A percentile compares a stretch with the other conserved stretches of the same genome.
These are phyloP conservation scores for Stephania yunnanensis DNA, from an alignment of 164 flowering plant genomes.

Conservation along the genomic window DNA sequence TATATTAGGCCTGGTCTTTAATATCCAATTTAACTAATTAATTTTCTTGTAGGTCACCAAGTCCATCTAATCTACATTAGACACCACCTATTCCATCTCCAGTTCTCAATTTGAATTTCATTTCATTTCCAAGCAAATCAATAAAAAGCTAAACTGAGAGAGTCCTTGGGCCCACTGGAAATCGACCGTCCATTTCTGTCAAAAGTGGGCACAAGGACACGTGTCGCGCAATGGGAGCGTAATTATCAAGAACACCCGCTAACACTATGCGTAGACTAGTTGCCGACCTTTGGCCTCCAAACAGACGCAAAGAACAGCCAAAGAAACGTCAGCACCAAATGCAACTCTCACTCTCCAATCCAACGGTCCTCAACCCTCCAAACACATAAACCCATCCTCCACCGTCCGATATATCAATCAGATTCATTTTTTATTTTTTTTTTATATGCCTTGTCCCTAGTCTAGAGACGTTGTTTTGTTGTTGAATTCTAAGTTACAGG, in stretches of 20 bases:
- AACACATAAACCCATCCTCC: constrained; percentile 26
- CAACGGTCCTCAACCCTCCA: constrained; percentile 21
- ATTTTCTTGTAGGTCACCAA: too few relatives aligned
- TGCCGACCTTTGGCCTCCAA: constrained; percentile 43
- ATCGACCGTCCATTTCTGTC: constrained; percentile 2
- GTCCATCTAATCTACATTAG: too few relatives aligned
- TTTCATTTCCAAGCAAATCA: constrained; percentile 12
- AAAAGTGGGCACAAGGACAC: constrained; percentile 10
- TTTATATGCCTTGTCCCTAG: constrained; percentile 31
- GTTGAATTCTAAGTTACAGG: constrained; percentile 63
- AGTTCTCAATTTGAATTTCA: neutral
- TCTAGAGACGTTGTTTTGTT: constrained; percentile 34
- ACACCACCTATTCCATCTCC: constrained; percentile 1
- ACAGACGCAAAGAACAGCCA: constrained; percentile 62
- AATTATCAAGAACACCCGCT: constrained; percentile 18
- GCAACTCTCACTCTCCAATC: constrained; percentile 20
- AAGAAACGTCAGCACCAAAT: constrained; percentile 75
- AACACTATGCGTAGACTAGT: constrained; percentile 24
- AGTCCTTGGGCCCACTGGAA: constrained; percentile 8
- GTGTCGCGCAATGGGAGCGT: constrained; percentile 13
- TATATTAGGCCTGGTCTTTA: too few relatives aligned
- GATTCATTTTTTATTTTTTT: constrained; percentile 22
- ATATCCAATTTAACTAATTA: too few relatives aligned
- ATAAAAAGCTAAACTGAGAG: too few relatives aligned
- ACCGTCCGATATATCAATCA: constrained; percentile 21